A percentile compares a stretch with the other conserved stretches of the same genome.
phyloP scores from a whole-genome alignment of 352 stramenopile genomes.

The Phytophthora fragariae region DNA sequence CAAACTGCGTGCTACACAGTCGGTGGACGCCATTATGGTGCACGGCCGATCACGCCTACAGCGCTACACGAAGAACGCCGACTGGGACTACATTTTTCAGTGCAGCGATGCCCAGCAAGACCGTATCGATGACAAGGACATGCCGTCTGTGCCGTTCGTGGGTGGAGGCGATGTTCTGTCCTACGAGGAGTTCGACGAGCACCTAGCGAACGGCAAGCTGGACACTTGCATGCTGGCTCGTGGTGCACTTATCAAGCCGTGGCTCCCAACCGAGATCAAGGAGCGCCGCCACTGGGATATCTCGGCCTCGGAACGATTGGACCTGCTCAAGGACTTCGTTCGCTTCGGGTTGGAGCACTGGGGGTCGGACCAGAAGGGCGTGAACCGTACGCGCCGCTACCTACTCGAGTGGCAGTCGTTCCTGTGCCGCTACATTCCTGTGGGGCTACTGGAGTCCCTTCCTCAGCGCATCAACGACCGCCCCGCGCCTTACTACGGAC shows the following conservation, averaged over 20 bases:
- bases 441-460: slow-evolving; percentile 95
- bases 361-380: slow-evolving; percentile 98
- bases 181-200: slow-evolving; percentile 84
- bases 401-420: slow-evolving; percentile 99
- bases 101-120: slow-evolving; percentile 75
- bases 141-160: slow-evolving; percentile 89
- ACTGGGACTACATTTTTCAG: slow-evolving; percentile 98
- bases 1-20: slow-evolving; percentile 68
- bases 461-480: slow-evolving; percentile 98
- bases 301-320: slow-evolving; percentile 95
- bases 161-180: slow-evolving; percentile 92
- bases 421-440: slow-evolving; percentile 97
- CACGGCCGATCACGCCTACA: slow-evolving; percentile 97
- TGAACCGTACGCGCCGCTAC: slow-evolving; percentile 98
- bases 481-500: slow-evolving; percentile 92
- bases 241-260: slow-evolving; percentile 99
- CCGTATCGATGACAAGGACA: slow-evolving; percentile 18
- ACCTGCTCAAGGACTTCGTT: slow-evolving; percentile 98
- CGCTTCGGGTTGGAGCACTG: slow-evolving; percentile 99
- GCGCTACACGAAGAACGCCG: slow-evolving; percentile 97
- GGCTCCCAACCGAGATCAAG: slow-evolving; percentile 99
- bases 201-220: slow-evolving; percentile 85
- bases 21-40: slow-evolving; percentile 85
- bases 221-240: slow-evolving; percentile 92
- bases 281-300: slow-evolving; percentile 98